A percentile compares a stretch with the other conserved stretches of the same genome.
Evolutionary conservation across 805 yeast species (phyloP).

Genomic region (Teunomyces barrocoloradensis): DNA sequence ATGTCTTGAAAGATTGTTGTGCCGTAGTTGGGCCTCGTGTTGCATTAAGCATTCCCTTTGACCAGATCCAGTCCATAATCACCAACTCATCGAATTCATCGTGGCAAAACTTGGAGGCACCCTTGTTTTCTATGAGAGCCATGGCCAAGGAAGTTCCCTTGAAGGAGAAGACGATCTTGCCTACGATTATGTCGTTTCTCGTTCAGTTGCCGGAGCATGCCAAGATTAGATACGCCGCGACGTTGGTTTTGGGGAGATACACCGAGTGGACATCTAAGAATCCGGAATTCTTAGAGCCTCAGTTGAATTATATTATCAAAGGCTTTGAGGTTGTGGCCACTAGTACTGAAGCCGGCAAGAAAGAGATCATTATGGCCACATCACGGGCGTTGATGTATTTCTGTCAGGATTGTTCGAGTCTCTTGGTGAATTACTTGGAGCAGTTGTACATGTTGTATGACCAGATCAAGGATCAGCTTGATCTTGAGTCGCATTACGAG

Average conservation of each 20-base stretch:
- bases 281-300: constrained; percentile 77
- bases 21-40: constrained; percentile 76
- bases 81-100: constrained; percentile 31
- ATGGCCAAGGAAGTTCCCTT: constrained; percentile 89
- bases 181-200: constrained; percentile 69
- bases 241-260: constrained; percentile 91
- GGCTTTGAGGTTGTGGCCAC: constrained; percentile 49
- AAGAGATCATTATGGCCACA: constrained; percentile 74
- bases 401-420: constrained; percentile 81
- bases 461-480: constrained; percentile 50
- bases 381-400: constrained; percentile 92
- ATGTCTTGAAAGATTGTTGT: constrained; percentile 94
- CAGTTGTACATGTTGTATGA: constrained; percentile 76
- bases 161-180: constrained; percentile 64
- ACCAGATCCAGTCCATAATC: constrained; percentile 47
- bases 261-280: constrained; percentile 93
- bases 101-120: constrained; percentile 91
- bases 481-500: constrained; percentile 68
- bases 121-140: constrained; percentile 83
- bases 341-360: constrained; percentile 11
- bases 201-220: constrained; percentile 78
- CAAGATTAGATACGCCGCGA: constrained; percentile 87
- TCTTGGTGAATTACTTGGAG: constrained; percentile 64
- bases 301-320: constrained; percentile 75
- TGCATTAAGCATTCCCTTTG: constrained; percentile 71